phyloP scores from a whole-genome alignment of 2,329 filamentous ascomycete species.

The Cladophialophora exuberans region DNA sequence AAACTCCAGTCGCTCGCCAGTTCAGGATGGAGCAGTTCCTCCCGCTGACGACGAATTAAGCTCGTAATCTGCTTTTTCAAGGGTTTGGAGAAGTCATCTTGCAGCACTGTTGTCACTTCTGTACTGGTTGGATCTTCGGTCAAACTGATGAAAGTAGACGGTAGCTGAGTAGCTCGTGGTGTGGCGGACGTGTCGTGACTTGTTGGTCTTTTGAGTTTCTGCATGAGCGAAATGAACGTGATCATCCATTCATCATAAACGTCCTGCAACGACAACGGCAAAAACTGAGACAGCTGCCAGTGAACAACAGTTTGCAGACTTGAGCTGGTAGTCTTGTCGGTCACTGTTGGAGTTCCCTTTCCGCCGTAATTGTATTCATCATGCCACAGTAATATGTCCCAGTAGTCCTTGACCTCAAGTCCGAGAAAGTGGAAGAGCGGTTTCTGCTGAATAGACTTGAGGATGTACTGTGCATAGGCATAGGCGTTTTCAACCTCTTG shows the following conservation, averaged over 20 bases:
- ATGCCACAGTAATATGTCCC: conserved; percentile 99
- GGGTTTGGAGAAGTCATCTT: conserved; percentile 83
- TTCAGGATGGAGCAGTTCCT: conserved; percentile 86
- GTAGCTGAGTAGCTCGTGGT: conserved; percentile 63
- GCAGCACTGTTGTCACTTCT: conserved; percentile 66
- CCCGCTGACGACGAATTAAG: conserved; percentile 82
- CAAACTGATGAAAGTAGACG: conserved; percentile 52
- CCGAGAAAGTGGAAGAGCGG: conserved; percentile 97
- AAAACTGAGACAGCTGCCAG: conserved; percentile 92
- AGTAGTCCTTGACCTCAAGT: conserved; percentile 96
- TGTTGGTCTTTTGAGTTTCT: conserved; percentile 74
- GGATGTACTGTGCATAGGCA: conserved; percentile 94
- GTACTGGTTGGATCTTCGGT: conserved; percentile 64
- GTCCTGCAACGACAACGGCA: conserved; percentile 78
- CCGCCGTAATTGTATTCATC: conserved; percentile 99
- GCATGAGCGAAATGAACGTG: conserved; percentile 95
- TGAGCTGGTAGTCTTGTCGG: conserved; percentile 71
- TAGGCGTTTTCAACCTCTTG: conserved; percentile 95
- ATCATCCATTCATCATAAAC: conserved; percentile 91
- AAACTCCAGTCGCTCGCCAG: conserved; percentile 86
- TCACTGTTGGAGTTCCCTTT: conserved; percentile 82
- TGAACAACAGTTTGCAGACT: conserved; percentile 91
- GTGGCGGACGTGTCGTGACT: conserved; percentile 61
- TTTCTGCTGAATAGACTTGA: conserved; percentile 95
- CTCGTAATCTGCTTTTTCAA: conserved; percentile 84